These are phyloP conservation scores for Venturia nashicola DNA, from an alignment of 2,329 filamentous ascomycete species.

Conservation along the genomic window DNA sequence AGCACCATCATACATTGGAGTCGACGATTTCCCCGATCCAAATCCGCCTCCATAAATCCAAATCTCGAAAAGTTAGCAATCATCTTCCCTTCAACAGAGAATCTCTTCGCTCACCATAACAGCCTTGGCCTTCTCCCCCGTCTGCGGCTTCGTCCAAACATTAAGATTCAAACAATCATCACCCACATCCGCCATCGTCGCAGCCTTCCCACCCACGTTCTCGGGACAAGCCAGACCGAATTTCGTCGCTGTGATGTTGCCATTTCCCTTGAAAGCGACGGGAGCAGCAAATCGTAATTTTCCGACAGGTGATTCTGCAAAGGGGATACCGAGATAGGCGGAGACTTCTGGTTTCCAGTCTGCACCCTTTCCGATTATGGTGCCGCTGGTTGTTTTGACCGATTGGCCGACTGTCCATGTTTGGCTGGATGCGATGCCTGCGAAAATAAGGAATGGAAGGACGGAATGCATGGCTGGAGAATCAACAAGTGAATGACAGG, in stretches of 20 bases:
- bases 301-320: constrained; percentile 15
- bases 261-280: constrained; percentile 12
- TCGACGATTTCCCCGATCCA: neutral
- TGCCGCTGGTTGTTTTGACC: constrained; percentile 16
- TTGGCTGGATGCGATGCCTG: neutral
- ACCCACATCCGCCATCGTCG: neutral
- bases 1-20: constrained; percentile 7
- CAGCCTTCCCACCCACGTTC: neutral
- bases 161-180: constrained; percentile 12
- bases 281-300: constrained; percentile 19
- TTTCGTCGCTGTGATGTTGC: constrained; percentile 11
- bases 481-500: no score
- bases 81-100: constrained; percentile 13
- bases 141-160: constrained; percentile 12
- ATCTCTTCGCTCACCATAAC: constrained; percentile 4
- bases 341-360: constrained; percentile 12
- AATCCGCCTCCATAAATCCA: constrained; percentile 11
- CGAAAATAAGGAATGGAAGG: neutral
- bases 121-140: constrained; percentile 3
- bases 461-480: no score
- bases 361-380: constrained; percentile 15
- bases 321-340: constrained; percentile 21
- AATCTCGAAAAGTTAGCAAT: constrained; percentile 22
- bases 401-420: constrained; percentile 2
- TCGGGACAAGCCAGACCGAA: constrained; percentile 10